Conservation (phyloP, 192 early-diverging fungal genomes). For the Backusella psychrophila region DNA sequence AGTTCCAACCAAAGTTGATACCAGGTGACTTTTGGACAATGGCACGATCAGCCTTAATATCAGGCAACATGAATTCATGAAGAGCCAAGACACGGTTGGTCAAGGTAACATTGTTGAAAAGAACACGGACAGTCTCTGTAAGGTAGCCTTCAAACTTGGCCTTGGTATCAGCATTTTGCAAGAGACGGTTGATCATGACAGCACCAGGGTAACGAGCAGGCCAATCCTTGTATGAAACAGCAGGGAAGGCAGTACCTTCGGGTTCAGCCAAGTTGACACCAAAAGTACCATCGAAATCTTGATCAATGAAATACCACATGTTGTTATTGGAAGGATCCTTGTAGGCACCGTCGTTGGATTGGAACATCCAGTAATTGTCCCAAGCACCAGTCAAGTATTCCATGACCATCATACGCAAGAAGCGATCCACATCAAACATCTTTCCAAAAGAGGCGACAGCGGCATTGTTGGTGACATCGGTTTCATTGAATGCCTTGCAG, state of each 20-base stretch:
- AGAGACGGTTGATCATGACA: constrained; percentile 45
- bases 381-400: constrained; percentile 47
- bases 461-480: constrained; percentile 29
- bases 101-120: constrained; percentile 52
- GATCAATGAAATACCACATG: constrained; percentile 45
- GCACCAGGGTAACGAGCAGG: constrained; percentile 36
- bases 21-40: constrained; percentile 45
- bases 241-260: constrained; percentile 12
- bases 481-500: constrained; percentile 26
- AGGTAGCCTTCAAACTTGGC: constrained; percentile 43
- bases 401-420: constrained; percentile 47
- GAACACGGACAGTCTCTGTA: constrained; percentile 38
- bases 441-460: constrained; percentile 28
- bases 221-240: constrained; percentile 37
- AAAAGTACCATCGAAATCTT: constrained; percentile 52
- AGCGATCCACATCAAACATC: constrained; percentile 36
- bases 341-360: constrained; percentile 48
- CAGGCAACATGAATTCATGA: constrained; percentile 44
- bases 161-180: constrained; percentile 35
- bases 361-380: constrained; percentile 48
- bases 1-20: constrained; percentile 43
- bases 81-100: constrained; percentile 43
- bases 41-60: constrained; percentile 44
- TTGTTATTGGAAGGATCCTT: constrained; percentile 35
- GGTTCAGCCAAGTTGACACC: constrained; percentile 39